Conservation (phyloP, 257 asterid species). For the Asclepias syriaca region DNA sequence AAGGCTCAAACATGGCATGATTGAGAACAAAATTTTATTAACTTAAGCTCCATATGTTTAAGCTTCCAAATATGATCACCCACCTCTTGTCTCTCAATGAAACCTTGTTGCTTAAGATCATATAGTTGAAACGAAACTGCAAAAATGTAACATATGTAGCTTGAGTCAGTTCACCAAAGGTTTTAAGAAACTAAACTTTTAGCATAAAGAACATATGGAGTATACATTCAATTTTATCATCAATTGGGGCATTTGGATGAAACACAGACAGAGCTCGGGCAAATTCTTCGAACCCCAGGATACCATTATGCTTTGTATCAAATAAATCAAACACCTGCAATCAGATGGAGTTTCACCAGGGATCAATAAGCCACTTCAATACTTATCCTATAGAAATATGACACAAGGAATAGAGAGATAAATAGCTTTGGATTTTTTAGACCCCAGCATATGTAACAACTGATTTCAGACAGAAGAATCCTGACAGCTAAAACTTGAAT, state of each 20-base stretch:
- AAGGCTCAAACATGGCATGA: not conserved
- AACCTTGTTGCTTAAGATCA: slow-evolving; percentile 99
- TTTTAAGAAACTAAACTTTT: not conserved
- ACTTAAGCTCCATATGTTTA: too few relatives aligned
- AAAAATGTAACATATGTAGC: slow-evolving; percentile 1
- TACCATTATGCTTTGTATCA: slow-evolving; percentile 95
- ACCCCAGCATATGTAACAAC: not conserved
- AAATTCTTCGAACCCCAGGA: slow-evolving; percentile 95
- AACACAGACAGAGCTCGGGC: slow-evolving; percentile 98
- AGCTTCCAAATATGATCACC: not conserved
- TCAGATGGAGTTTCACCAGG: slow-evolving; percentile 7
- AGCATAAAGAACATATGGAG: not conserved
- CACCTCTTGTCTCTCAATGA: slow-evolving; percentile 99
- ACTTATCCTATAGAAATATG: not conserved
- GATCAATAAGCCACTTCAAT: slow-evolving; percentile 12
- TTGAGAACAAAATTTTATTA: not conserved
- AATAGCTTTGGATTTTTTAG: too few relatives aligned
- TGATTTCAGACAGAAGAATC: not conserved
- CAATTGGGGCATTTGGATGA: slow-evolving; percentile 98
- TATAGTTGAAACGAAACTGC: slow-evolving; percentile 97
- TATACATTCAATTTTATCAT: slow-evolving; percentile 89
- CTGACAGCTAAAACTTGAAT: not conserved
- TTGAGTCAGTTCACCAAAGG: not conserved
- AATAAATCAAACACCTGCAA: slow-evolving; percentile 90
- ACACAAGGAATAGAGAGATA: not conserved